Conservation (phyloP, 441 rosid species). For the Erodium moschatum region DNA sequence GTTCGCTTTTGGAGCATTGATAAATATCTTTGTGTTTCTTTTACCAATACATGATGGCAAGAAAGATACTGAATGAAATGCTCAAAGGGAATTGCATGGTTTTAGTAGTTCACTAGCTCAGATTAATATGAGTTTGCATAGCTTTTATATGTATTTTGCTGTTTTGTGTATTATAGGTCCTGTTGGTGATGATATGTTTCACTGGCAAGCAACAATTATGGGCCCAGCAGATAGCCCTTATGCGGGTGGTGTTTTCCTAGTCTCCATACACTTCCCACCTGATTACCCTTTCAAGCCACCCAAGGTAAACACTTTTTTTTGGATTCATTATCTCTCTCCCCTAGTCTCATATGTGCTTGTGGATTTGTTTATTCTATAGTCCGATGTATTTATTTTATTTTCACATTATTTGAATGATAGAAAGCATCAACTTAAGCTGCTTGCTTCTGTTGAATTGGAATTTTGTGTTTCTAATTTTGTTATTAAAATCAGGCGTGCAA, state of each 20-base stretch:
- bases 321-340: background rate
- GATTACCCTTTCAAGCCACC: slow-evolving; percentile 29
- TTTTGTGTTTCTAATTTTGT: no score
- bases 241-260: slow-evolving; percentile 27
- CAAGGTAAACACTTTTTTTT: slow-evolving; percentile 18
- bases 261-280: slow-evolving; percentile 24
- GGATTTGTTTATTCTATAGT: background rate
- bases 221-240: slow-evolving; percentile 32
- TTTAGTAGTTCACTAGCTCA: background rate
- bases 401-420: background rate
- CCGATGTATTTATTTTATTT: no score
- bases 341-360: background rate
- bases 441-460: background rate
- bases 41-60: no score
- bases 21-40: no score
- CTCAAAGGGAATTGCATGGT: background rate
- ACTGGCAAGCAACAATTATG: slow-evolving; percentile 36
- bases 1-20: no score
- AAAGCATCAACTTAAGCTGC: background rate
- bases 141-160: background rate
- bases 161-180: slow-evolving; percentile 20
- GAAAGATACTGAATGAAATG: background rate
- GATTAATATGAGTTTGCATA: background rate
- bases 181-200: slow-evolving; percentile 25
- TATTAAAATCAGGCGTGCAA: no score